Percentiles rank a stretch among this genome's conserved stretches.
Evolutionary conservation across 306 rosid species (phyloP).

Genomic region (Castanea mollissima): DNA sequence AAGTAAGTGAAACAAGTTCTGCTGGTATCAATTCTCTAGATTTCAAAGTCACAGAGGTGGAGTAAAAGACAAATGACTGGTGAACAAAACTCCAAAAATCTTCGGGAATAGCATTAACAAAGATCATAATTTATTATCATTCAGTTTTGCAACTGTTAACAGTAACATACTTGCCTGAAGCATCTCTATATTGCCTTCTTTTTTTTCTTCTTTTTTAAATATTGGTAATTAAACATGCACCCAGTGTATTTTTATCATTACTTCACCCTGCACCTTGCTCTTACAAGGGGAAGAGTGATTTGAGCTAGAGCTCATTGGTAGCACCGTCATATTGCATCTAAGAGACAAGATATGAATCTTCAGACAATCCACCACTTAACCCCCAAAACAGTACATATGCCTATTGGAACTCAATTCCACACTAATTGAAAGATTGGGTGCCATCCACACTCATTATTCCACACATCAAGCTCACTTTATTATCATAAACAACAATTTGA

Average conservation of each 20-base stretch:
- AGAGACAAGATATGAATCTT: neutral
- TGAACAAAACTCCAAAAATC: neutral
- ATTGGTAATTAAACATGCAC: too few species aligned
- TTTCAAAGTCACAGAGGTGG: neutral
- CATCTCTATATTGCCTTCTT: neutral
- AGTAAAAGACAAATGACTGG: neutral
- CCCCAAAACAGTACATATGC: neutral
- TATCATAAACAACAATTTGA: neutral
- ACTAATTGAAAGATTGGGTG: neutral
- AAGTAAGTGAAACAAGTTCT: neutral
- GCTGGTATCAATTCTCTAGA: neutral
- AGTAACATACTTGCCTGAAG: neutral
- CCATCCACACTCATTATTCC: neutral
- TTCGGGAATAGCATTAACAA: neutral
- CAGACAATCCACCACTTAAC: neutral
- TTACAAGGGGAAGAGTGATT: too few species aligned
- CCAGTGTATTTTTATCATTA: too few species aligned
- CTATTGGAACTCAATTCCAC: neutral
- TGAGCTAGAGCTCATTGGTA: too few species aligned
- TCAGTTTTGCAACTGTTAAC: neutral
- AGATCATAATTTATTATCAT: neutral
- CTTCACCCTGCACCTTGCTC: too few species aligned
- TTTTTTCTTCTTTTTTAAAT: too few species aligned
- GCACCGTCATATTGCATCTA: neutral
- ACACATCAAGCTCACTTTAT: neutral